phyloP scores from a whole-genome alignment of 2,329 filamentous ascomycete species.

The Chalara sp. region DNA sequence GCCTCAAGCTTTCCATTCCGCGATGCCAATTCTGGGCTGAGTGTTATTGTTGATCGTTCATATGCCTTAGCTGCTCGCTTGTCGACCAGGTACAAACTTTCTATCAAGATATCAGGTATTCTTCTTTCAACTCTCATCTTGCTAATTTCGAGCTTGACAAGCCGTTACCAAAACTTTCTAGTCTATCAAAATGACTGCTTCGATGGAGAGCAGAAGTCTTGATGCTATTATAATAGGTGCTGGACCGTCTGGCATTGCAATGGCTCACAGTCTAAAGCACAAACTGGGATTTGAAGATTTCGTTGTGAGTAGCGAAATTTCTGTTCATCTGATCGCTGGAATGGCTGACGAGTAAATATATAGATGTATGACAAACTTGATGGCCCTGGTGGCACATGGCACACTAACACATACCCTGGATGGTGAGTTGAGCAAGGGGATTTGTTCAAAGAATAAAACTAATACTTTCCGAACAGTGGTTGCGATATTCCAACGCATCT shows the following conservation, averaged over 20 bases:
- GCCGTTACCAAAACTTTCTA: no score
- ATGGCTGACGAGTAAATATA: no score
- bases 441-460: not conserved
- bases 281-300: slow-evolving; percentile 28
- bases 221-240: slow-evolving; percentile 28
- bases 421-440: slow-evolving; percentile 13
- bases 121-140: no score
- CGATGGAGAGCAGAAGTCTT: not conserved
- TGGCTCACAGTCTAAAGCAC: slow-evolving; percentile 27
- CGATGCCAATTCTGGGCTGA: no score
- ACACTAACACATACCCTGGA: slow-evolving; percentile 27
- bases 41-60: no score
- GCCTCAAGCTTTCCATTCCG: no score
- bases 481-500: slow-evolving; percentile 31
- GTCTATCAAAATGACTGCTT: not conserved
- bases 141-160: no score
- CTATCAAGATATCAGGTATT: no score
- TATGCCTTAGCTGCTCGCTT: no score
- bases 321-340: no score
- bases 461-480: slow-evolving; percentile 7
- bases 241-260: slow-evolving; percentile 28
- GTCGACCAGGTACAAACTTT: no score
- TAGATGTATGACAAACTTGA: slow-evolving; percentile 25
- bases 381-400: slow-evolving; percentile 27
- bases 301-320: not conserved